Conservation (phyloP, 257 asterid species). For the Cruciata laevipes region DNA sequence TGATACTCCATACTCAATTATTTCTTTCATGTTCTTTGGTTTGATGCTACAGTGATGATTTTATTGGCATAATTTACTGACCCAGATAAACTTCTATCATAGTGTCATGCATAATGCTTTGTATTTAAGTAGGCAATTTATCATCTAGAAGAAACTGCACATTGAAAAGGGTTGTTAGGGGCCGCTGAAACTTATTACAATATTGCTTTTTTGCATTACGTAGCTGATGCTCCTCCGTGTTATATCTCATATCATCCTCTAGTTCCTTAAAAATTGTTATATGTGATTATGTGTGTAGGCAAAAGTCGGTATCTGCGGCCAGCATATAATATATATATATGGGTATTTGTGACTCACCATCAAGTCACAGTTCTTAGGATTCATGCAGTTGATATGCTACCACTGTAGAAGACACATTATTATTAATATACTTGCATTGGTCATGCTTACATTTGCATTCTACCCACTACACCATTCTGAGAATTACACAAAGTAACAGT, state of each 20-base stretch:
- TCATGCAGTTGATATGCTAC: slow-evolving; percentile 1
- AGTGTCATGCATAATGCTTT: not conserved
- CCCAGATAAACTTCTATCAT: not conserved
- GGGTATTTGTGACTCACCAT: not conserved
- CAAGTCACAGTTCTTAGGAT: not conserved
- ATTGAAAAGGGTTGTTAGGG: not conserved
- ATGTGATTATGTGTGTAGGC: not conserved
- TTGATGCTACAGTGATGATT: not conserved
- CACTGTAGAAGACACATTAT: not conserved
- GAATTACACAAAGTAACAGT: not conserved
- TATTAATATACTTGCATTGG: not conserved
- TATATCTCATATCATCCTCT: not conserved
- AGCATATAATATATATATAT: too few species aligned
- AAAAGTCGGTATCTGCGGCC: not conserved
- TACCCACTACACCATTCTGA: not conserved
- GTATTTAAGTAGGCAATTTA: not conserved
- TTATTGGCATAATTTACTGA: not conserved
- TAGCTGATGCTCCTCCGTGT: not conserved
- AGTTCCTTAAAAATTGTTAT: not conserved
- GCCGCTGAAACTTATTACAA: not conserved
- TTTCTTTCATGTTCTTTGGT: not conserved
- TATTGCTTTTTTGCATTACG: not conserved
- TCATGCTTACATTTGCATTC: not conserved
- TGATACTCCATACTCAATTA: not conserved
- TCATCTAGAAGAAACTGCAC: not conserved